phyloP scores from a whole-genome alignment of 345 rosid species.

The Mangifera indica region DNA sequence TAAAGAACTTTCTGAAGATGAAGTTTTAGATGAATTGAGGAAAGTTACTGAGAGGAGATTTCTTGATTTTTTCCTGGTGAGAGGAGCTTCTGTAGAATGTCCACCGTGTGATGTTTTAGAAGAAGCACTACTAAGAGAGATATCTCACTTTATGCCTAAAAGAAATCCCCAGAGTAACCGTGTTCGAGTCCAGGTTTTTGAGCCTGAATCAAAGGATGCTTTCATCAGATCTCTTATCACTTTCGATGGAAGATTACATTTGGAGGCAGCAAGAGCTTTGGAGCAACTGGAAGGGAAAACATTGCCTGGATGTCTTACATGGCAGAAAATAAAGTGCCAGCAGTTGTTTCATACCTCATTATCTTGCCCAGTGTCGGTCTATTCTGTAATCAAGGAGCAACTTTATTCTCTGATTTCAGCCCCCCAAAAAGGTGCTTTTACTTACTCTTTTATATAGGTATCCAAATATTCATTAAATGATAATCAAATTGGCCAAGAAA shows the following conservation, averaged over 20 bases:
- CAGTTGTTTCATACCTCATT: constrained; percentile 73
- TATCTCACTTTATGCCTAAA: constrained; percentile 59
- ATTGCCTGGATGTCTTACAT: constrained; percentile 59
- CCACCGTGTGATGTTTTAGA: constrained; percentile 51
- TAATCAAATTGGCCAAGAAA: neutral
- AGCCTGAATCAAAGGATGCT: constrained; percentile 49
- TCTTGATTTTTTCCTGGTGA: constrained; percentile 49
- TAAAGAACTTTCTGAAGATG: constrained; percentile 62
- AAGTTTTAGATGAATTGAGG: constrained; percentile 52
- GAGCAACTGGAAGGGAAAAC: constrained; percentile 73
- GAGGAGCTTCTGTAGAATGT: constrained; percentile 48
- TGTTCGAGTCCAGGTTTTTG: constrained; percentile 57
- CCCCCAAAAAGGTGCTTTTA: constrained; percentile 52
- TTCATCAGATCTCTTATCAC: constrained; percentile 54
- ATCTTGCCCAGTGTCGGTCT: constrained; percentile 62
- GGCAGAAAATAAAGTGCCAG: constrained; percentile 85
- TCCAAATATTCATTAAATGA: neutral
- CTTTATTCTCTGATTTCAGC: constrained; percentile 42
- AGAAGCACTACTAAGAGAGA: constrained; percentile 53
- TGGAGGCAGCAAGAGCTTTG: constrained; percentile 95
- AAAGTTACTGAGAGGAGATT: constrained; percentile 49
- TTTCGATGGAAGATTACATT: constrained; percentile 79
- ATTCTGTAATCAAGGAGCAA: constrained; percentile 56
- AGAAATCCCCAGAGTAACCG: constrained; percentile 42
- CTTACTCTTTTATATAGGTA: neutral